A percentile compares a stretch with the other conserved stretches of the same genome.
phyloP scores from a whole-genome alignment of 2,329 filamentous ascomycete genomes.

The Tolypocladium pustulatum region DNA sequence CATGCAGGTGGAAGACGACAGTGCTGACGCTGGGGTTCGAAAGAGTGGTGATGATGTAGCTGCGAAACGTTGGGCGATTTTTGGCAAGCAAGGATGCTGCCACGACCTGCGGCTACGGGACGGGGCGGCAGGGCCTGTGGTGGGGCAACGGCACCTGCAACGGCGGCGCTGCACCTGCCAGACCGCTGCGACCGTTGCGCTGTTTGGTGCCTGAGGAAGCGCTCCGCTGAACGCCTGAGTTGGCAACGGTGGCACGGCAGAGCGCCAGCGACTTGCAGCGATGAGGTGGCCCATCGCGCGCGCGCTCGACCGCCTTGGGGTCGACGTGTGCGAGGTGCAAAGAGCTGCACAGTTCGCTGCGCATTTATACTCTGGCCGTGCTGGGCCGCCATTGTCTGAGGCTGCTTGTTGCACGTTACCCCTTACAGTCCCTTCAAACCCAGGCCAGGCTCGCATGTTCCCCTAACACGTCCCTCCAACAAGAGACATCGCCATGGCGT shows the following conservation, averaged over 20 bases:
- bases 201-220: neutral
- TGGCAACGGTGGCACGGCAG: neutral
- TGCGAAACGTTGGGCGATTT: neutral
- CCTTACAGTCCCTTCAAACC: too few relatives aligned
- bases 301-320: neutral
- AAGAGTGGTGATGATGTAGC: neutral
- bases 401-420: neutral
- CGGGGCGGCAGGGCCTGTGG: neutral
- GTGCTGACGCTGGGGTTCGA: constrained; percentile 1
- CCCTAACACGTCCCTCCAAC: neutral
- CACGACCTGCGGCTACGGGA: neutral
- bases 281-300: neutral
- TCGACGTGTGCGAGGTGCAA: neutral
- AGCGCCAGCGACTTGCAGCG: neutral
- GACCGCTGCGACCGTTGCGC: neutral
- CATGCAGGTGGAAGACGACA: constrained; percentile 10
- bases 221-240: neutral
- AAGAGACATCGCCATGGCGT: constrained; percentile 12
- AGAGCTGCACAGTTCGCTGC: neutral
- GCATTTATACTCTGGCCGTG: too few relatives aligned
- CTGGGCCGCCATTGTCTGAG: neutral
- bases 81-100: neutral
- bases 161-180: neutral
- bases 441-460: neutral
- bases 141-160: neutral